Percentiles rank a stretch among this genome's conserved stretches.
These are phyloP conservation scores for Tricholoma sp. DNA, from an alignment of 768 basidiomycete genomes.

Conservation along the genomic window DNA sequence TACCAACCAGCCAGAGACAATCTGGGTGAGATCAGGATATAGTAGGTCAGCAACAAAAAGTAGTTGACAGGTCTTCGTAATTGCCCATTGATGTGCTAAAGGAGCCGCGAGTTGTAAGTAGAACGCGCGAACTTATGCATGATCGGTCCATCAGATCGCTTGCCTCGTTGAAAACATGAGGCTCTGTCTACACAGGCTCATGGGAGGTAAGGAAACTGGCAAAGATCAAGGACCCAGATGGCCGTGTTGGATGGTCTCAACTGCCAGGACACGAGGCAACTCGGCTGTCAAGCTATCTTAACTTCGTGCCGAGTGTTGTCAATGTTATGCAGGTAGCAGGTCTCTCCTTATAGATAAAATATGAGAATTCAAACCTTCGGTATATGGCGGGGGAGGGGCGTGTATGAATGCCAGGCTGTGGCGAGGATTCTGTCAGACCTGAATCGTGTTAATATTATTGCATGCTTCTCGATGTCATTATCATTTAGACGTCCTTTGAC, in stretches of 20 bases:
- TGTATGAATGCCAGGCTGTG: not conserved
- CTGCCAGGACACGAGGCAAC: not conserved
- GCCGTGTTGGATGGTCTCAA: not conserved
- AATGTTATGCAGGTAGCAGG: not conserved
- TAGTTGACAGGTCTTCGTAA: conserved; percentile 10
- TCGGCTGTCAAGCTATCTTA: conserved; percentile 7
- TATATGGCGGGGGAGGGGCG: not conserved
- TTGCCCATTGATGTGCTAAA: conserved; percentile 2
- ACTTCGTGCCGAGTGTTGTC: not conserved
- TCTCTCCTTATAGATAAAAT: not conserved
- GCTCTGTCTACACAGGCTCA: conserved; percentile 17
- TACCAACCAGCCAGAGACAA: conserved; percentile 14
- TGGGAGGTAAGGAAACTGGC: not conserved
- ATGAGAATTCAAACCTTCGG: not conserved
- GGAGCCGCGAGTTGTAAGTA: not conserved
- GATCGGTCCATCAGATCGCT: conserved; percentile 21
- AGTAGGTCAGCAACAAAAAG: conserved; percentile 9
- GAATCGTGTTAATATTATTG: not conserved
- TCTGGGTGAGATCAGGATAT: conserved; percentile 16
- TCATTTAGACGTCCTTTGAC: not conserved
- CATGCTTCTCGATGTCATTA: not conserved
- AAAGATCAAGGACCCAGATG: not conserved
- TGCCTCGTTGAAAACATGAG: conserved; percentile 43
- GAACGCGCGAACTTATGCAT: not conserved
- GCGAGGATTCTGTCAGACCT: not conserved